phyloP scores from a whole-genome alignment of 192 early-diverging fungal species.

The Funneliformis geosporum region DNA sequence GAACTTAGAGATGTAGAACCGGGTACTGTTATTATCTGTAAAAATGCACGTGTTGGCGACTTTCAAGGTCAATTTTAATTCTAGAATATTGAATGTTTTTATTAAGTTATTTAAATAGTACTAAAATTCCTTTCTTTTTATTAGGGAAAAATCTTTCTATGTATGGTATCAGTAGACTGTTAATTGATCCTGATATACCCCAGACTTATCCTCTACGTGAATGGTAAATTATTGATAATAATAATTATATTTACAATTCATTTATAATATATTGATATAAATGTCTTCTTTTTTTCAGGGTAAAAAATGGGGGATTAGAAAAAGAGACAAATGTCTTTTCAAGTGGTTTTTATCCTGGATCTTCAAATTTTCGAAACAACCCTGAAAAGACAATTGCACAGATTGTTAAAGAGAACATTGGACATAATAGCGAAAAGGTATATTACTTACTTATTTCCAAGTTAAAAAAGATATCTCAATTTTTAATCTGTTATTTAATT shows the following conservation, averaged over 20 bases:
- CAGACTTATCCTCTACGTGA: conserved; percentile 72
- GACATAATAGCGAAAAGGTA: conserved; percentile 59
- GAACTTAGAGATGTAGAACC: conserved; percentile 57
- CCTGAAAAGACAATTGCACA: conserved; percentile 63
- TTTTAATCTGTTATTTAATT: not conserved
- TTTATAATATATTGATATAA: not conserved
- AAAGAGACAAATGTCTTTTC: not conserved
- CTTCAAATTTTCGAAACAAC: not conserved
- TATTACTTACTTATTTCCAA: not conserved
- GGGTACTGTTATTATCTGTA: conserved; percentile 74
- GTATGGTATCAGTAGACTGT: conserved; percentile 46
- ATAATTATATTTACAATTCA: not conserved
- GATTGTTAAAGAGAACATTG: conserved; percentile 70
- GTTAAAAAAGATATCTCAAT: not conserved
- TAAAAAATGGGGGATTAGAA: not conserved
- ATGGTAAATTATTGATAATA: conserved; percentile 57
- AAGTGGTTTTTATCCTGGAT: not conserved
- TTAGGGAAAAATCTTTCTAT: conserved; percentile 54
- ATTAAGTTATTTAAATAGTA: conserved; percentile 1
- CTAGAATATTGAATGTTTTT: not conserved
- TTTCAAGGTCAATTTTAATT: conserved; percentile 63
- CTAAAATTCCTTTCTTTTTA: conserved; percentile 22
- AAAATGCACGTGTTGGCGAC: conserved; percentile 84
- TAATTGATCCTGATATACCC: conserved; percentile 73
- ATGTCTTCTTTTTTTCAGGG: not conserved